These are phyloP conservation scores for Gonium pectorale DNA, from an alignment of 139 green algal species.

Conservation along the genomic window DNA sequence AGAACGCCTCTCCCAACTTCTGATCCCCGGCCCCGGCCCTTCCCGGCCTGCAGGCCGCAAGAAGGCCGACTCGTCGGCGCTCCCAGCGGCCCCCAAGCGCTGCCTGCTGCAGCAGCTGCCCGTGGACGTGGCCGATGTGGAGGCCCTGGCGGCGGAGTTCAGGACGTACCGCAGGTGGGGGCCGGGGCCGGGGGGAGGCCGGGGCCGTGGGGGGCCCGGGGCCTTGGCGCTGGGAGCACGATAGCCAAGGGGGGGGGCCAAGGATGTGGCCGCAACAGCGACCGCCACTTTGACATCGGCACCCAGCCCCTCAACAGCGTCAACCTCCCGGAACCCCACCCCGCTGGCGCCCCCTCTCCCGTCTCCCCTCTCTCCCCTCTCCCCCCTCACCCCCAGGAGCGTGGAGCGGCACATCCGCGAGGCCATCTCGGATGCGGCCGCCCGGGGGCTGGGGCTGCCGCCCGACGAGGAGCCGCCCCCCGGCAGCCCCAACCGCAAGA, in stretches of 20 bases:
- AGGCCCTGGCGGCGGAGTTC: conserved; percentile 24
- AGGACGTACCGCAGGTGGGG: conserved; percentile 37
- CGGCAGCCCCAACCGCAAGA: neutral
- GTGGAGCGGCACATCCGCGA: conserved; percentile 58
- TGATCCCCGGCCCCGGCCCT: too few species aligned
- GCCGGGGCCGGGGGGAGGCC: too few species aligned
- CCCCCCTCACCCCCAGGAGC: neutral
- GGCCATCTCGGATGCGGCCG: conserved; percentile 37
- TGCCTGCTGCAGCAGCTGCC: neutral
- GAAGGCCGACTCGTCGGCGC: conserved; percentile 3
- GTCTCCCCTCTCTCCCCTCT: neutral
- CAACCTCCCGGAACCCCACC: too few species aligned
- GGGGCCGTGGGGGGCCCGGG: too few species aligned
- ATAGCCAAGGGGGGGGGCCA: too few species aligned
- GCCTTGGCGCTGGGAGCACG: too few species aligned
- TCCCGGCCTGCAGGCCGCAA: conserved; percentile 10
- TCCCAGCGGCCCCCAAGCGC: neutral
- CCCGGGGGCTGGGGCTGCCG: conserved; percentile 10
- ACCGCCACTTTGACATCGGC: too few species aligned
- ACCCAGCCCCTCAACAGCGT: too few species aligned
- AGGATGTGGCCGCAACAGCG: too few species aligned
- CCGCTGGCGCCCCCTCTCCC: too few species aligned
- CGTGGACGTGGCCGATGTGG: neutral
- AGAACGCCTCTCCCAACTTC: too few species aligned
- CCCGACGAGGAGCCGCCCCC: neutral